These are phyloP conservation scores for Rubus idaeus DNA, from an alignment of 306 rosid species.

Conservation along the genomic window DNA sequence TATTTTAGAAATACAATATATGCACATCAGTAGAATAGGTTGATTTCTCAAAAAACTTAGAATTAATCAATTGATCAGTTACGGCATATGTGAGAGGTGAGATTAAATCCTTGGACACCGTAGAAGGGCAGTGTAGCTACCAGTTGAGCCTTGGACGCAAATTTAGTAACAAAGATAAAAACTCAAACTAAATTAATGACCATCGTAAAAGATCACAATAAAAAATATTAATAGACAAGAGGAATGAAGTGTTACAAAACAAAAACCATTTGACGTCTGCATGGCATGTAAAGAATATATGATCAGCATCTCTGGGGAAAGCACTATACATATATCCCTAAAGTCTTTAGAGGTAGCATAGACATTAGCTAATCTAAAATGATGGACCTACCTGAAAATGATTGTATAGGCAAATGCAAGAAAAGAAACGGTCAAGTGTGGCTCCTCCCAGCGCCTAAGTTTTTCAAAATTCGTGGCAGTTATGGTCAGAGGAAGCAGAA, in stretches of 20 bases:
- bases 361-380: not conserved
- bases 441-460: constrained; percentile 93
- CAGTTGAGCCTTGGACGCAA: not conserved
- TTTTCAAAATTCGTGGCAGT: constrained; percentile 57
- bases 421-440: constrained; percentile 74
- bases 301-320: not conserved
- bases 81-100: not conserved
- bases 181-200: not conserved
- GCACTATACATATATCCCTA: not conserved
- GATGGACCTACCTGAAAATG: constrained; percentile 65
- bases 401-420: constrained; percentile 61
- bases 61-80: not conserved
- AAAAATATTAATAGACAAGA: not conserved
- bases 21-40: not conserved
- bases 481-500: constrained; percentile 62
- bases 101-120: not conserved
- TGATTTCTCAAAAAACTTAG: not conserved
- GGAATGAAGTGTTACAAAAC: not conserved
- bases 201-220: not conserved
- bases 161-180: not conserved
- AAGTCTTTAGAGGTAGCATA: not conserved
- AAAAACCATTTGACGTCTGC: not conserved
- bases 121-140: not conserved
- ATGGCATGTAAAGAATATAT: not conserved
- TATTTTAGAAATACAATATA: not conserved